Base-by-base conservation (phyloP, 768 basidiomycete species). In the Leccinellum albellum region DNA sequence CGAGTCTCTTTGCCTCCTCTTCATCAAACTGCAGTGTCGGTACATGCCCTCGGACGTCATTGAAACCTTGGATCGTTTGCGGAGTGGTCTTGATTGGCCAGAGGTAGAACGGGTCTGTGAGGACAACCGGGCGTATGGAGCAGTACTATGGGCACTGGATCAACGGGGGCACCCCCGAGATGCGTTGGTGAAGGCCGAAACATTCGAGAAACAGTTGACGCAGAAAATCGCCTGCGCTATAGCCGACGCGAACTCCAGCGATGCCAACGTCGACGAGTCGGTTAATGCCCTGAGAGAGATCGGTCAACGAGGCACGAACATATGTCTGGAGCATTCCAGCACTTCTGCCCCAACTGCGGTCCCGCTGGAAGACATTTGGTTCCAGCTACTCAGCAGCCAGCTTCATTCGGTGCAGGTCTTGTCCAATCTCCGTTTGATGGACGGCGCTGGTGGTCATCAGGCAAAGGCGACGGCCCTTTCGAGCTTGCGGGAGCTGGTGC, bases 341-440 rank as follows among this genome's bases (percentile, higher is more conserved):
- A 70, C 63, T 26, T 66, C 70, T 13, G 73, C 75, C 20, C 70
- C 75, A 10, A 71, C 66, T 29, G 72, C 79, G 28, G 66, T 80
- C 55, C 74, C 80, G 40, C 63, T 86, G 15, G 94, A 97, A 66
- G 91, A 96, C 60, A 82, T 93, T 61, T 98, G 94, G 94, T 92
- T 93, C 70, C 82, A 85, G 59, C 75, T 97, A 1, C 79, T 98
- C 31, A 85, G 84, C 64, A 86, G 87, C 58, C 88, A 97, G 66
- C 87, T 97, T 53, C 81, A 85, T 51, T 81, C 83, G 32, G 87
- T 95, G 9, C 94, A 95, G 61, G 77, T 76, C 2, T 72, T 93
- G 15, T 85, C 87, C 0, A 74, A 74, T 4, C 77, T 76, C 54
- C 73, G 67, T 55, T 35, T 62, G 35, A 62, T 70, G 6, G 66